Conservation (phyloP, 352 stramenopile genomes). For the Thalassiosira exigua region DNA sequence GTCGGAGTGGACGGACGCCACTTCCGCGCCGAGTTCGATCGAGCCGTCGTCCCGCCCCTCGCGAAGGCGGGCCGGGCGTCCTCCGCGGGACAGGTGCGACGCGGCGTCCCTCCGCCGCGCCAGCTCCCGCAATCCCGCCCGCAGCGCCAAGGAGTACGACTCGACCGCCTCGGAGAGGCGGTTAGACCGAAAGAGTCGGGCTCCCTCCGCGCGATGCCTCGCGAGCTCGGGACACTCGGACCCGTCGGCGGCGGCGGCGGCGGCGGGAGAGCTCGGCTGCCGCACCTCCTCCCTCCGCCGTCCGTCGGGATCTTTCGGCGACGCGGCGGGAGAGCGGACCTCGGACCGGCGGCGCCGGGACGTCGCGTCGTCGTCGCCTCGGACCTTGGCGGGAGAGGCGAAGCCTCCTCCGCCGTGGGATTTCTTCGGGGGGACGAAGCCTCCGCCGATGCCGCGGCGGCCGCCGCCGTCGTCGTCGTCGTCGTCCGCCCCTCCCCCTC, state of each 20-base stretch:
- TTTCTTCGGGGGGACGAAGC: too few species aligned
- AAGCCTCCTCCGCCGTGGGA: too few species aligned
- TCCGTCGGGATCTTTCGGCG: background rate
- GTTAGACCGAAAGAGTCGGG: conserved; percentile 36
- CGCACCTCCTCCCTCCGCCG: conserved; percentile 12
- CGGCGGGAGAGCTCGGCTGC: conserved; percentile 4
- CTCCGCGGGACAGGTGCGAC: background rate
- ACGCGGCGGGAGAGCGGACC: conserved; percentile 5
- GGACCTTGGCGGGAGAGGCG: too few species aligned
- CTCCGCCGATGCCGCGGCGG: background rate
- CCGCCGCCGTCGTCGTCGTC: background rate
- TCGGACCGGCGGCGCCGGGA: background rate
- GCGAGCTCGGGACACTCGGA: conserved; percentile 19
- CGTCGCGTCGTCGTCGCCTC: background rate
- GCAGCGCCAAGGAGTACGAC: conserved; percentile 38
- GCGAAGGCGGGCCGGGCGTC: background rate
- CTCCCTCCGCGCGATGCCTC: conserved; percentile 22
- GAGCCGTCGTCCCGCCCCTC: conserved; percentile 1
- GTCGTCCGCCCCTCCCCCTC: too few species aligned
- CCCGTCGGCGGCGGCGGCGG: background rate
- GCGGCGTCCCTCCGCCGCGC: conserved; percentile 32
- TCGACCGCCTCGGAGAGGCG: conserved; percentile 53
- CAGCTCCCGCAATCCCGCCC: conserved; percentile 42
- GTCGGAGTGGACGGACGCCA: conserved; percentile 45
- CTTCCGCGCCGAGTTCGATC: conserved; percentile 7